Evolutionary conservation across 2,329 filamentous ascomycete species (phyloP).

Genomic region (Microthyrium microscopicum): DNA sequence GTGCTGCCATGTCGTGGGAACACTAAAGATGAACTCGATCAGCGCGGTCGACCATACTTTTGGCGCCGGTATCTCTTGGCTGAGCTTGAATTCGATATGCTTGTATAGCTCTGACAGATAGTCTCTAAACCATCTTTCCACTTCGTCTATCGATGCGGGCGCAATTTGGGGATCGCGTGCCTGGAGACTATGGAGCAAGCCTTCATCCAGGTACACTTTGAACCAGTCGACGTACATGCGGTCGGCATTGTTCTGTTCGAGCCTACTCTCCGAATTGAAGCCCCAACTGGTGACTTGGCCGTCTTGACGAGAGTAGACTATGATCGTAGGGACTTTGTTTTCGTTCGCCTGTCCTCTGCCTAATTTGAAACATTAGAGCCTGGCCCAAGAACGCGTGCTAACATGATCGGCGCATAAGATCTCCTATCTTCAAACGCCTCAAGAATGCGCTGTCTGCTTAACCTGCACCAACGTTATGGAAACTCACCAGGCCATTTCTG

Average conservation of each 20-base stretch:
- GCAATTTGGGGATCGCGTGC: slow-evolving; percentile 27
- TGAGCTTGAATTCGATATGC: slow-evolving; percentile 26
- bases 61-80: slow-evolving; percentile 23
- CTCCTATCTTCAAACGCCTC: too few species aligned
- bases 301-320: slow-evolving; percentile 29
- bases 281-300: slow-evolving; percentile 33
- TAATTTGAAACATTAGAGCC: too few species aligned
- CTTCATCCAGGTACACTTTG: slow-evolving; percentile 37
- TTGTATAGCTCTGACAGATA: slow-evolving; percentile 33
- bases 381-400: too few species aligned
- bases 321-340: slow-evolving; percentile 37
- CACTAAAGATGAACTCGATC: slow-evolving; percentile 39
- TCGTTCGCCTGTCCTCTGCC: slow-evolving; percentile 35
- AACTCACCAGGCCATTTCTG: slow-evolving; percentile 40
- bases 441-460: too few species aligned
- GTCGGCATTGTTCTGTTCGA: slow-evolving; percentile 24
- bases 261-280: slow-evolving; percentile 28
- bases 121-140: slow-evolving; percentile 32
- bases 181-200: slow-evolving; percentile 27
- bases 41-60: slow-evolving; percentile 28
- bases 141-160: slow-evolving; percentile 25
- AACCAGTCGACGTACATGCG: slow-evolving; percentile 34
- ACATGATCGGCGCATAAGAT: too few species aligned
- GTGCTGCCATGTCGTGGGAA: slow-evolving; percentile 40
- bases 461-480: too few species aligned